phyloP scores from a whole-genome alignment of 2,329 filamentous ascomycete species.

The Elsinoe ampelina region DNA sequence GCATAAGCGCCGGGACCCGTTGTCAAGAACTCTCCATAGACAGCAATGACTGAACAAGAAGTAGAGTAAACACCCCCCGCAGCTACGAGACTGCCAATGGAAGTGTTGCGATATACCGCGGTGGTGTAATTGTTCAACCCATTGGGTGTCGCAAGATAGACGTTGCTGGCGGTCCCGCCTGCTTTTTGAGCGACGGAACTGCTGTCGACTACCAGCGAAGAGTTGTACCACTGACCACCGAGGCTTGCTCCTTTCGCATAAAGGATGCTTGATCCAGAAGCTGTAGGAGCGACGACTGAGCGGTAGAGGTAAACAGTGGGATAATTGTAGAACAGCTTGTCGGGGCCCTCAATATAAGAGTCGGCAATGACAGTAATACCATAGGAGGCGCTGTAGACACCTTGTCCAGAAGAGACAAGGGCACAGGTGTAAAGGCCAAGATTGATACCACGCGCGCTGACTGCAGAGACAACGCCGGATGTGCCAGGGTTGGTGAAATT shows the following conservation, averaged over 20 bases:
- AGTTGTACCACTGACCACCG: slow-evolving; percentile 16
- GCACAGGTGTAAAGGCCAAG: slow-evolving; percentile 38
- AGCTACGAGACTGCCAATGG: slow-evolving; percentile 32
- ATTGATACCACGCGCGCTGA: slow-evolving; percentile 31
- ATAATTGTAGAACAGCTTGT: slow-evolving; percentile 36
- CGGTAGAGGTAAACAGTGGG: slow-evolving; percentile 36
- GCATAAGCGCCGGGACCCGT: slow-evolving; percentile 34
- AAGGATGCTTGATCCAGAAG: slow-evolving; percentile 22
- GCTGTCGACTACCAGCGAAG: slow-evolving; percentile 18
- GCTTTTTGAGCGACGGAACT: slow-evolving; percentile 15
- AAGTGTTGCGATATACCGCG: slow-evolving; percentile 34
- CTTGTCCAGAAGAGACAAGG: slow-evolving; percentile 32
- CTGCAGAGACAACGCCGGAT: slow-evolving; percentile 19
- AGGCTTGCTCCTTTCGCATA: slow-evolving; percentile 16
- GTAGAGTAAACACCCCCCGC: slow-evolving; percentile 29
- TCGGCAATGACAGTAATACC: slow-evolving; percentile 35
- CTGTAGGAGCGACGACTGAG: slow-evolving; percentile 34
- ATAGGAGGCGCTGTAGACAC: slow-evolving; percentile 23
- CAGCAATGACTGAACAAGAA: slow-evolving; percentile 19
- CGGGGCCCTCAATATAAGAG: slow-evolving; percentile 37
- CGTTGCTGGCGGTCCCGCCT: slow-evolving; percentile 26
- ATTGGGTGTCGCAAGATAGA: slow-evolving; percentile 37
- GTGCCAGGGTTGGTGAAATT: slow-evolving; percentile 31
- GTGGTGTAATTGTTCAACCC: slow-evolving; percentile 28
- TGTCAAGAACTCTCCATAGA: slow-evolving; percentile 36